Evolutionary conservation across 257 asterid species (phyloP).

Genomic region (Verbascum thapsus): DNA sequence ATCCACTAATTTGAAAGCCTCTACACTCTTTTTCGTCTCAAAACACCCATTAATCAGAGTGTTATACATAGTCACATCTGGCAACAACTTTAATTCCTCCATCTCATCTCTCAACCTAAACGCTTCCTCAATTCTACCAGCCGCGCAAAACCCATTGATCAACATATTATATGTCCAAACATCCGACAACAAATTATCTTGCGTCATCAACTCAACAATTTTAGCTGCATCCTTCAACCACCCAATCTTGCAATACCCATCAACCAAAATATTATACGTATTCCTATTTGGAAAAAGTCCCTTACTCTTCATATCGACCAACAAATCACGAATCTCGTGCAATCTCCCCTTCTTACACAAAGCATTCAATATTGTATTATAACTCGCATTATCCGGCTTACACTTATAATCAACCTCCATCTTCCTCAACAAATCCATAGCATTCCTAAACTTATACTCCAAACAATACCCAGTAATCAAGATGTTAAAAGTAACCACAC

Average conservation of each 20-base stretch:
- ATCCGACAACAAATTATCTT: constrained; percentile 60
- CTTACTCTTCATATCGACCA: constrained; percentile 68
- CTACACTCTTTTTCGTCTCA: constrained; percentile 38
- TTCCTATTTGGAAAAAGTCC: constrained; percentile 61
- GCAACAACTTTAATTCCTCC: constrained; percentile 63
- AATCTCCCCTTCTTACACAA: constrained; percentile 75
- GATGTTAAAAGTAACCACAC: constrained; percentile 64
- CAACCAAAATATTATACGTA: constrained; percentile 71
- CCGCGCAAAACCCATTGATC: constrained; percentile 64
- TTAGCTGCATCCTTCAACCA: constrained; percentile 75
- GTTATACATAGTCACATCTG: constrained; percentile 78
- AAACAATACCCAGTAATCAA: constrained; percentile 72
- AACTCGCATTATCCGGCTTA: constrained; percentile 66
- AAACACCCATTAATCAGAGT: constrained; percentile 78
- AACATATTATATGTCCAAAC: constrained; percentile 72
- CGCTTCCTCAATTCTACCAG: constrained; percentile 70
- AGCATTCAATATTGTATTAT: constrained; percentile 64
- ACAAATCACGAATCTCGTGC: constrained; percentile 61
- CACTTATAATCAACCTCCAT: constrained; percentile 58
- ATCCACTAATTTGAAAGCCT: constrained; percentile 56
- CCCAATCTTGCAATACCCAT: constrained; percentile 79
- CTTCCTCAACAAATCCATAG: constrained; percentile 48
- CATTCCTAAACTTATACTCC: constrained; percentile 57
- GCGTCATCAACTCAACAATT: constrained; percentile 70
- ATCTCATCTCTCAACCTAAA: constrained; percentile 62